Conservation (phyloP, 2,329 filamentous ascomycete genomes). For the Aspergillus cejpii region DNA sequence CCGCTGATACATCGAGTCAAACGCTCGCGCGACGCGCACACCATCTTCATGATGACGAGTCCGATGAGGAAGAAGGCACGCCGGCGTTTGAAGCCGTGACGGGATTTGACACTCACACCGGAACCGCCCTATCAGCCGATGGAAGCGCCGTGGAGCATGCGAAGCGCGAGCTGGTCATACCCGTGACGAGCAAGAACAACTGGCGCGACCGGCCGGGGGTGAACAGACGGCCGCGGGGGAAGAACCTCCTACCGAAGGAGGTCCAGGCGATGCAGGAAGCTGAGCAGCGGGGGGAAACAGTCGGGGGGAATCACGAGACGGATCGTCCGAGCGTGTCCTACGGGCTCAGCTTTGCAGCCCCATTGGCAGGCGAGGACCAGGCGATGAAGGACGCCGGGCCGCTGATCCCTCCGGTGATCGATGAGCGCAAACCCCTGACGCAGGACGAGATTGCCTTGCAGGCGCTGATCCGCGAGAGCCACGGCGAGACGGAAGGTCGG, state of each 20-base stretch:
- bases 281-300: conserved; percentile 27
- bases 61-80: conserved; percentile 46
- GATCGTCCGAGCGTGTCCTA: conserved; percentile 48
- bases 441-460: conserved; percentile 61
- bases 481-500: conserved; percentile 36
- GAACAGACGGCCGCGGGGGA: conserved; percentile 53
- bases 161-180: conserved; percentile 63
- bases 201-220: conserved; percentile 44
- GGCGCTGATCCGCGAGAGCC: conserved; percentile 55
- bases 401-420: neutral
- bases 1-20: conserved; percentile 12
- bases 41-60: conserved; percentile 45
- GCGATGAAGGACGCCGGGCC: conserved; percentile 23
- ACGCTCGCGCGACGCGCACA: conserved; percentile 28
- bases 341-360: conserved; percentile 49
- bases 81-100: conserved; percentile 44
- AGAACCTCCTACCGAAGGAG: conserved; percentile 54
- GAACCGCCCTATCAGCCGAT: conserved; percentile 39
- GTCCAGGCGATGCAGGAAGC: conserved; percentile 47
- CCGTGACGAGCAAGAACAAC: conserved; percentile 80
- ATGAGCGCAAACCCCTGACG: conserved; percentile 38
- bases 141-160: conserved; percentile 29
- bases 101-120: conserved; percentile 47
- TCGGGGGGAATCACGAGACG: conserved; percentile 39
- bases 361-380: conserved; percentile 24